Conservation (phyloP, 1,139 yeast genomes). For the Blastobotrys elegans region DNA sequence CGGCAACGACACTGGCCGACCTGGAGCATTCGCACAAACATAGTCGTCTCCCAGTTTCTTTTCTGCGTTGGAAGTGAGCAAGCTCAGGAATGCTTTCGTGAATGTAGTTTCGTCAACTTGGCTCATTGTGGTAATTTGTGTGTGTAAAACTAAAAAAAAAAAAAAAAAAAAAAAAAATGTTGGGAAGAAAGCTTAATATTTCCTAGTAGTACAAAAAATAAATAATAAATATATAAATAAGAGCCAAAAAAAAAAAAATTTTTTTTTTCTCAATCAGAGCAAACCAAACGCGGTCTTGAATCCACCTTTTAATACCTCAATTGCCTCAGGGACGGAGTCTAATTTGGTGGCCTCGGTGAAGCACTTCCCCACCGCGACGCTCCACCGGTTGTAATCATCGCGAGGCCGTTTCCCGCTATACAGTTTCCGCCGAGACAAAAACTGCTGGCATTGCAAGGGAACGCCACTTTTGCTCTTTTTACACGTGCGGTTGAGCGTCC, state of each 20-base stretch:
- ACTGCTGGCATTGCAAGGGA: slow-evolving; percentile 10
- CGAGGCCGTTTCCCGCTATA: slow-evolving; percentile 5
- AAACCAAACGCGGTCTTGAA: slow-evolving; percentile 11
- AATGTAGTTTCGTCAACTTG: slow-evolving; percentile 15
- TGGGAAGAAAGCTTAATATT: neutral
- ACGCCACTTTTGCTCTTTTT: neutral
- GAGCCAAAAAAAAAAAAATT: neutral
- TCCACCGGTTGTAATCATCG: neutral
- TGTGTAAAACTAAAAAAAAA: neutral
- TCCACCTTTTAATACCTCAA: slow-evolving; percentile 5
- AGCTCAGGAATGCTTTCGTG: slow-evolving; percentile 16
- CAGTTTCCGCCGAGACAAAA: slow-evolving; percentile 15
- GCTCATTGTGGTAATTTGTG: neutral
- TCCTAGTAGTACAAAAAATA: neutral
- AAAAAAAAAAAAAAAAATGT: neutral
- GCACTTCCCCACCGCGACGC: slow-evolving; percentile 3
- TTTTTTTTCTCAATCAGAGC: neutral
- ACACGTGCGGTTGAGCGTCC: slow-evolving; percentile 10
- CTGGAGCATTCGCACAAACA: slow-evolving; percentile 8
- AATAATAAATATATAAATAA: slow-evolving; percentile 3
- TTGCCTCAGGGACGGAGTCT: slow-evolving; percentile 1
- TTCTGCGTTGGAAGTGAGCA: slow-evolving; percentile 12
- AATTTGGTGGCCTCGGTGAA: neutral
- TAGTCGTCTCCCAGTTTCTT: slow-evolving; percentile 17
- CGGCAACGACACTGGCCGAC: slow-evolving; percentile 16